Conservation (phyloP, 768 basidiomycete species). For the Leccinum sublutescens region DNA sequence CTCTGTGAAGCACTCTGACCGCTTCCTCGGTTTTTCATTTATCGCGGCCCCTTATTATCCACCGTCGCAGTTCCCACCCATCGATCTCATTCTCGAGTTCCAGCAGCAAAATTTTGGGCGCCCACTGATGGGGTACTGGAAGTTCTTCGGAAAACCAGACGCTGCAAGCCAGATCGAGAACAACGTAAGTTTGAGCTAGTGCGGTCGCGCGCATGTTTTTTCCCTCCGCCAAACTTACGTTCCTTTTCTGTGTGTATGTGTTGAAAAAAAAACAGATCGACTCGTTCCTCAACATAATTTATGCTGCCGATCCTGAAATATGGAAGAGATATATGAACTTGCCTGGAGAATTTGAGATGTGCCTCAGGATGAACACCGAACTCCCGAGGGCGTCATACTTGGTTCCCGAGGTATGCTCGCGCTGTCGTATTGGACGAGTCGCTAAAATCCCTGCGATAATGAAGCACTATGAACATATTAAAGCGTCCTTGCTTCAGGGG, state of each 20-base stretch:
- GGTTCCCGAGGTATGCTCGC: slow-evolving; percentile 29
- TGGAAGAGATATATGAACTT: slow-evolving; percentile 38
- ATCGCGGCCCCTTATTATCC: slow-evolving; percentile 35
- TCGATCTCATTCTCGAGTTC: slow-evolving; percentile 26
- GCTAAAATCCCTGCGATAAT: slow-evolving; percentile 6
- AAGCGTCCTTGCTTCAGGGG: slow-evolving; percentile 27
- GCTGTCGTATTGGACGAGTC: neutral
- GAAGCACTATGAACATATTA: slow-evolving; percentile 31
- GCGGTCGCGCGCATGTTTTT: too few species aligned
- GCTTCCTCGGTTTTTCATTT: slow-evolving; percentile 42
- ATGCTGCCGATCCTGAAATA: slow-evolving; percentile 32
- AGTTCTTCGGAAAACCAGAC: slow-evolving; percentile 32
- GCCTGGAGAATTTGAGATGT: slow-evolving; percentile 35
- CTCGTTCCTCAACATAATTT: slow-evolving; percentile 37
- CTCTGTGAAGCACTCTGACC: slow-evolving; percentile 37
- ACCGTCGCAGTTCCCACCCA: slow-evolving; percentile 25
- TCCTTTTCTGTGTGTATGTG: neutral
- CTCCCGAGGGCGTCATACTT: slow-evolving; percentile 31
- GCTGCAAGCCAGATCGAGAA: slow-evolving; percentile 34
- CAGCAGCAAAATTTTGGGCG: slow-evolving; percentile 32
- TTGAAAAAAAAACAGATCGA: slow-evolving; percentile 31
- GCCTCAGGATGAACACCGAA: slow-evolving; percentile 23
- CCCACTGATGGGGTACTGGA: slow-evolving; percentile 45
- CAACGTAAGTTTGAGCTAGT: slow-evolving; percentile 27
- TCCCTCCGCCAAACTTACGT: neutral